A percentile compares a stretch with the other conserved stretches of the same genome.
Conservation (phyloP, 73 alveolate species). For the Uronychia binucleata region DNA sequence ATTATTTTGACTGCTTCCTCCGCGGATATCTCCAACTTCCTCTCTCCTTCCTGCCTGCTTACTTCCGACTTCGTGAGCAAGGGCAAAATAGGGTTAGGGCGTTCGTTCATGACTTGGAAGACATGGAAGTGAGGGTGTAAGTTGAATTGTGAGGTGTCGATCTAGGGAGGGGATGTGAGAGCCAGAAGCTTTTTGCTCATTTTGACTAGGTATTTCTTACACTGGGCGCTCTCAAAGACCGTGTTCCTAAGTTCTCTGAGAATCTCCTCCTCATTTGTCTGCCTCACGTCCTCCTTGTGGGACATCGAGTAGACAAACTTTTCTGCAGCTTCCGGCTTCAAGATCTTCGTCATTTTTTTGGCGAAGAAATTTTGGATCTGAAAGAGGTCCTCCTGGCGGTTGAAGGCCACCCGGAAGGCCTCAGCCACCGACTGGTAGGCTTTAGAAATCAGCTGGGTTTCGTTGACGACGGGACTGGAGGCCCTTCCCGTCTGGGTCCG, state of each 20-base stretch:
- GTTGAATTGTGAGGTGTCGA: not conserved
- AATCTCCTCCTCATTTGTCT: not conserved
- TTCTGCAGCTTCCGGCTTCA: not conserved
- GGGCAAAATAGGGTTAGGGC: not conserved
- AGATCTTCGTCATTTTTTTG: not conserved
- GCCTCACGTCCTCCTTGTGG: not conserved
- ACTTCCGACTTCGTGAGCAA: no score
- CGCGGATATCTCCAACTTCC: no score
- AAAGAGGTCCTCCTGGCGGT: not conserved
- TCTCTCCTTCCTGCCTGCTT: no score
- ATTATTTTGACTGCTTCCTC: not conserved
- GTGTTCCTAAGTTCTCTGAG: not conserved
- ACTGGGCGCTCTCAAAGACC: not conserved
- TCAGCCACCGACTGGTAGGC: not conserved
- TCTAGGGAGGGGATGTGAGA: not conserved
- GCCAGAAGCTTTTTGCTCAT: not conserved
- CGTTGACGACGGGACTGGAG: not conserved
- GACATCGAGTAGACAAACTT: not conserved
- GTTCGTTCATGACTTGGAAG: not conserved
- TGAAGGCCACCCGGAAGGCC: not conserved
- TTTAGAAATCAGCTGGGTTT: not conserved
- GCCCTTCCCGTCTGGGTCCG: not conserved
- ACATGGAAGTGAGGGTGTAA: not conserved
- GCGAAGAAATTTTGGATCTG: not conserved
- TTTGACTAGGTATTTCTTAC: not conserved